phyloP scores from a whole-genome alignment of 345 rosid species.

The Psidium friedrichsthalianum region DNA sequence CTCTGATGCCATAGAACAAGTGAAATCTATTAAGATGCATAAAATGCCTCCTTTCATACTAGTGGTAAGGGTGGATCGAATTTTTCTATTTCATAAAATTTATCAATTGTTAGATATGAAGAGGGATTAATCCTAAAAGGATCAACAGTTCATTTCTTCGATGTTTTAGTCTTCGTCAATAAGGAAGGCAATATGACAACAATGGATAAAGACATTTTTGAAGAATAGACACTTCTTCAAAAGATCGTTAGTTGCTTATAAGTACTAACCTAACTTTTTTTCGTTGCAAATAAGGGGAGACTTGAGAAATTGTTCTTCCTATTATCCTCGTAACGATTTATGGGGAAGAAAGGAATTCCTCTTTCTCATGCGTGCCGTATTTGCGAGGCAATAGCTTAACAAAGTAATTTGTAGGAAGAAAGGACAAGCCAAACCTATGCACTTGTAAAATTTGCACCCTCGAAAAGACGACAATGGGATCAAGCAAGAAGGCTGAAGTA shows the following conservation, averaged over 20 bases:
- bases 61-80: background rate
- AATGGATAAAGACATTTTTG: background rate
- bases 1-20: background rate
- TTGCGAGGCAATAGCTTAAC: background rate
- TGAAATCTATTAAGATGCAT: background rate
- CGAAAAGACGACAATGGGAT: background rate
- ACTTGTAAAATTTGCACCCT: background rate
- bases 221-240: background rate
- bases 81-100: background rate
- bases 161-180: background rate
- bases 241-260: background rate
- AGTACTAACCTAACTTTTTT: background rate
- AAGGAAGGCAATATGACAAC: background rate
- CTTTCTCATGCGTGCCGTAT: background rate
- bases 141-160: background rate
- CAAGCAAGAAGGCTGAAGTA: background rate
- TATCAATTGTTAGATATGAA: background rate
- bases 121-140: background rate
- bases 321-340: background rate
- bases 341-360: background rate
- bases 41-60: background rate
- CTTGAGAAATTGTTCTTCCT: background rate
- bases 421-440: background rate
- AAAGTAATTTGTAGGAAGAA: background rate
- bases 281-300: background rate